Conservation (phyloP, 2,329 filamentous ascomycete genomes). For the Penicillium sp. region DNA sequence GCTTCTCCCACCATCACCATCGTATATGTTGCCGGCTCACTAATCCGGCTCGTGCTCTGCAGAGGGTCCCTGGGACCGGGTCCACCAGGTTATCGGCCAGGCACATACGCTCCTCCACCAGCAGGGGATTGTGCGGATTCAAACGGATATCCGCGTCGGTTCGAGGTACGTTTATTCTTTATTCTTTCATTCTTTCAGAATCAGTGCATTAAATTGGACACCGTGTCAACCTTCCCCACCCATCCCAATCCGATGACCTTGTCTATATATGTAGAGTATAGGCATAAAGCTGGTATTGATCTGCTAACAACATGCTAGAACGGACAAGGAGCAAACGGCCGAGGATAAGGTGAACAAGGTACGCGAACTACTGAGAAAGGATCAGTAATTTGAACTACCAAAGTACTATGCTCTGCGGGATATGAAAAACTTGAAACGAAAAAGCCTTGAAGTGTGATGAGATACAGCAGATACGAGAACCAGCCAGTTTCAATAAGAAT, state of each 20-base stretch:
- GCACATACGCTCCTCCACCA: slow-evolving; percentile 78
- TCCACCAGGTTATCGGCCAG: slow-evolving; percentile 84
- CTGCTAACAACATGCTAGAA: no score
- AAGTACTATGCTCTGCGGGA: no score
- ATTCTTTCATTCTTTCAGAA: no score
- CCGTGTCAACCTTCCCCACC: not conserved
- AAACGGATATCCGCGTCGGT: slow-evolving; percentile 85
- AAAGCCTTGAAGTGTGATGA: no score
- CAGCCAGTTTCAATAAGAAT: not conserved
- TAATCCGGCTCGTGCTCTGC: slow-evolving; percentile 4
- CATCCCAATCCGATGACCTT: not conserved
- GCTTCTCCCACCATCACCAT: not conserved
- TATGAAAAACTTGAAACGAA: no score
- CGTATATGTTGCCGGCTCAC: not conserved
- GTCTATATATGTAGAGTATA: no score
- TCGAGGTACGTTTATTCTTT: slow-evolving; percentile 65
- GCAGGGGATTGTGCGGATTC: slow-evolving; percentile 78
- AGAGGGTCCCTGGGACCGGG: slow-evolving; percentile 92
- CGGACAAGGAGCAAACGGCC: slow-evolving; percentile 81
- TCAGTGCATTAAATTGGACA: not conserved
- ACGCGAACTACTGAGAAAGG: slow-evolving; percentile 53
- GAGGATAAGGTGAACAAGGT: slow-evolving; percentile 76
- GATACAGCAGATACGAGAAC: not conserved
- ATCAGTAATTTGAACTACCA: not conserved
- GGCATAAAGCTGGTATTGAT: no score